phyloP scores from a whole-genome alignment of 2,329 filamentous ascomycete genomes.

The Zymoseptoria brevis region DNA sequence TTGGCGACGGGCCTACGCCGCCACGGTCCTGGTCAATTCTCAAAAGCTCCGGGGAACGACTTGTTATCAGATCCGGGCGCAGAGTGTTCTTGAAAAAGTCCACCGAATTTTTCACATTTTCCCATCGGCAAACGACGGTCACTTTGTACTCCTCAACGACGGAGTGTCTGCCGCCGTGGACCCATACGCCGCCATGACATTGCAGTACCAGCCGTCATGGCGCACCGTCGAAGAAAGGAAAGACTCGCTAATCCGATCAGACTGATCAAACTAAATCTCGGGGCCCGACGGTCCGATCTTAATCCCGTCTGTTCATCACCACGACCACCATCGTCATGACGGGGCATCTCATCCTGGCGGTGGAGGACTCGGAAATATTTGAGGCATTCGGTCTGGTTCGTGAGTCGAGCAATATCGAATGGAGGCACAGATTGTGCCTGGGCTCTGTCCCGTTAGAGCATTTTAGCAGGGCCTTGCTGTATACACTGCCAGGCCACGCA shows the following conservation, averaged over 20 bases:
- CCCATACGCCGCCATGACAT: neutral
- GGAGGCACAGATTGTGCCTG: neutral
- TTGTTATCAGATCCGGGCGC: neutral
- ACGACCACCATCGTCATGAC: neutral
- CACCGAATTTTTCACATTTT: neutral
- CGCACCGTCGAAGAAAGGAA: neutral
- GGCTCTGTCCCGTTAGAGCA: neutral
- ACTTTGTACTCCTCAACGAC: neutral
- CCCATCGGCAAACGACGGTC: neutral
- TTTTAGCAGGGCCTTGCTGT: no score
- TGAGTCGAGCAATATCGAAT: neutral
- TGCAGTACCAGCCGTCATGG: neutral
- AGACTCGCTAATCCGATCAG: neutral
- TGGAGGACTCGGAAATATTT: neutral
- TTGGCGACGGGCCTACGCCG: neutral
- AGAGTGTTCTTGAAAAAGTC: neutral
- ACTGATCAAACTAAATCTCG: neutral
- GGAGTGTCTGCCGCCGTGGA: neutral
- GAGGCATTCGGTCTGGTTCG: neutral
- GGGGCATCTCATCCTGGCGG: neutral
- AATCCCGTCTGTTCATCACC: neutral
- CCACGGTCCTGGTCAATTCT: neutral
- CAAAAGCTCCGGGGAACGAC: neutral
- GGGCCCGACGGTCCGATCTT: neutral
- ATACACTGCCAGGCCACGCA: no score